Conservation (phyloP, 202 grass and related monocot species). For the Bolboschoenoplectus hybrid region DNA sequence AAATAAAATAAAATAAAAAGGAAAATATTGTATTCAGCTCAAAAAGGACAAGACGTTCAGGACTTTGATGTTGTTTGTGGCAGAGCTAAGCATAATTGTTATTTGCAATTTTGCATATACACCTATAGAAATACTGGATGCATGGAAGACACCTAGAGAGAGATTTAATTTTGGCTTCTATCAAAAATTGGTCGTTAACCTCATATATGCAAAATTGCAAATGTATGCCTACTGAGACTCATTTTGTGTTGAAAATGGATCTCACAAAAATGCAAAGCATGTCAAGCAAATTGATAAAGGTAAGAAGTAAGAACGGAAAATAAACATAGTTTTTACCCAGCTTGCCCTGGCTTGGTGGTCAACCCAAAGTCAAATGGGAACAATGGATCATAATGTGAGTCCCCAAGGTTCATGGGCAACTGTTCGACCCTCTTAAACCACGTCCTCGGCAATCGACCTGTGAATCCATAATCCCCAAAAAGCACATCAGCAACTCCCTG, state of each 20-base stretch:
- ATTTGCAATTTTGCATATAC: neutral
- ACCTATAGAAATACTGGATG: slow-evolving; percentile 14
- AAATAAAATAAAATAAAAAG: slow-evolving; percentile 15
- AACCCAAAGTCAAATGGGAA: slow-evolving; percentile 87
- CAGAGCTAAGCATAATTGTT: slow-evolving; percentile 9
- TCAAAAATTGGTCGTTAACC: neutral
- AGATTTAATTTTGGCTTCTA: neutral
- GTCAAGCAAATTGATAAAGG: neutral
- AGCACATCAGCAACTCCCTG: slow-evolving; percentile 84
- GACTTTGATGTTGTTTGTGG: slow-evolving; percentile 4
- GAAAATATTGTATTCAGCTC: neutral
- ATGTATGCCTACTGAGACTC: neutral
- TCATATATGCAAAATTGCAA: neutral
- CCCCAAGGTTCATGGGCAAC: slow-evolving; percentile 83
- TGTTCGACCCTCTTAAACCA: slow-evolving; percentile 91
- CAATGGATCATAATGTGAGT: slow-evolving; percentile 75
- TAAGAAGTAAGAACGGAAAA: neutral
- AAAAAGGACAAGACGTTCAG: neutral
- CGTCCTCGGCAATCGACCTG: slow-evolving; percentile 63
- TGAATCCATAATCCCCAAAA: slow-evolving; percentile 87
- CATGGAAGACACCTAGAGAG: neutral
- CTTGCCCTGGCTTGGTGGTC: slow-evolving; percentile 50
- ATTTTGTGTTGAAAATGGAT: neutral
- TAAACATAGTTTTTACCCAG: slow-evolving; percentile 49
- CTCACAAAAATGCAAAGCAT: neutral